phyloP scores from a whole-genome alignment of 2,329 filamentous ascomycete genomes.

The Aspergillus transmontanensis region DNA sequence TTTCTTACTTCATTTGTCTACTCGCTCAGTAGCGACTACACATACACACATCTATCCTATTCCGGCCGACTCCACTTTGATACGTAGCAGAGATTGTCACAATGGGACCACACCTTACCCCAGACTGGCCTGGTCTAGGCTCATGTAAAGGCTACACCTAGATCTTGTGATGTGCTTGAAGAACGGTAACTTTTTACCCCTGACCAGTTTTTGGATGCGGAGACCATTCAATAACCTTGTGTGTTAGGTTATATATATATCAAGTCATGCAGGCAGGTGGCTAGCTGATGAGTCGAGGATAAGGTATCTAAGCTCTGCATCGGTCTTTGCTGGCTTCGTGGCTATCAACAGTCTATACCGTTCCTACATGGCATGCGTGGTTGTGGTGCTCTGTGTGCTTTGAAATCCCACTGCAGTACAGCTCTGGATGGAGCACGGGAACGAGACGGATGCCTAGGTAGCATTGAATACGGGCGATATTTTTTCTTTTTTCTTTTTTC shows the following conservation, averaged over 20 bases:
- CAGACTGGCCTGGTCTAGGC: neutral
- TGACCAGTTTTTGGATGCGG: neutral
- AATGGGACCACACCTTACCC: neutral
- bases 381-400: neutral
- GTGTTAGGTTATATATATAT: neutral
- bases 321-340: too few species aligned
- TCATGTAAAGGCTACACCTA: neutral
- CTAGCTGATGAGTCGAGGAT: neutral
- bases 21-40: neutral
- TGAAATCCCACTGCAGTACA: neutral
- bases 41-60: neutral
- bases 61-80: slow-evolving; percentile 2
- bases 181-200: neutral
- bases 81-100: neutral
- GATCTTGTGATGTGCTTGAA: neutral
- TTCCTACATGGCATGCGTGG: neutral
- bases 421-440: too few species aligned
- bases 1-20: neutral
- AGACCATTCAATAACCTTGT: neutral
- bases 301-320: too few species aligned
- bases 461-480: too few species aligned
- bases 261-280: too few species aligned
- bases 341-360: too few species aligned
- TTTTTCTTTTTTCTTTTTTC: too few species aligned
- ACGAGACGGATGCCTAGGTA: too few species aligned